Evolutionary conservation across 352 stramenopile genomes (phyloP).

Genomic region (Globisporangium spiculum): DNA sequence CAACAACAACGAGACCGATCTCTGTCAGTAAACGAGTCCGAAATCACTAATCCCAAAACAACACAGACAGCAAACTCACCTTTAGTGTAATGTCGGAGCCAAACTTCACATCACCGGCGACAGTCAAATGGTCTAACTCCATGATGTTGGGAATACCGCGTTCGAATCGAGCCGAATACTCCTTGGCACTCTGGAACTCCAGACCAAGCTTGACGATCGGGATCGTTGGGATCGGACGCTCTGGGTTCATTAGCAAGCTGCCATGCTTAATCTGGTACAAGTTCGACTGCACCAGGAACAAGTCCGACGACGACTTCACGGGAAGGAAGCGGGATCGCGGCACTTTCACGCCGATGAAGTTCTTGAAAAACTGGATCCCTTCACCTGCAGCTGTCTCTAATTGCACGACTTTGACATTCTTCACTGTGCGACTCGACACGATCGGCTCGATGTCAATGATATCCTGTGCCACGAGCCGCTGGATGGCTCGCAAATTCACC

Average conservation of each 20-base stretch:
- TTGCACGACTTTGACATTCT: constrained; percentile 94
- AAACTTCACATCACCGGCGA: constrained; percentile 92
- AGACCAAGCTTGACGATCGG: constrained; percentile 93
- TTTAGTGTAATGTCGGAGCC: constrained; percentile 91
- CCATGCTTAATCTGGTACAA: constrained; percentile 93
- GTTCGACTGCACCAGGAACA: constrained; percentile 94
- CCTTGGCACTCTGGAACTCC: constrained; percentile 87
- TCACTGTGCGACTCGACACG: constrained; percentile 92
- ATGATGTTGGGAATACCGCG: constrained; percentile 91
- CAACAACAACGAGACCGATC: constrained; percentile 2
- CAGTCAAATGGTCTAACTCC: constrained; percentile 92
- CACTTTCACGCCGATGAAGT: constrained; percentile 95
- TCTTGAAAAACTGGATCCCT: constrained; percentile 98
- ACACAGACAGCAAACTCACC: constrained; percentile 33
- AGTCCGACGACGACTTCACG: constrained; percentile 99
- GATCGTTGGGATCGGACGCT: constrained; percentile 77
- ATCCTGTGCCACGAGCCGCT: constrained; percentile 94
- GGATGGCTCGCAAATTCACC: constrained; percentile 97
- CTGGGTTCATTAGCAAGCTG: constrained; percentile 86
- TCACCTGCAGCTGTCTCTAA: constrained; percentile 97
- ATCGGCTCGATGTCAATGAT: constrained; percentile 98
- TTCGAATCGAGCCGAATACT: constrained; percentile 87
- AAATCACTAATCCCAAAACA: background rate
- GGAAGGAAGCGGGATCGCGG: constrained; percentile 96
- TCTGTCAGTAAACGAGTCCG: background rate